A percentile compares a stretch with the other conserved stretches of the same genome.
Evolutionary conservation across 345 rosid species (phyloP).

Genomic region (Schrenkiella parvula): DNA sequence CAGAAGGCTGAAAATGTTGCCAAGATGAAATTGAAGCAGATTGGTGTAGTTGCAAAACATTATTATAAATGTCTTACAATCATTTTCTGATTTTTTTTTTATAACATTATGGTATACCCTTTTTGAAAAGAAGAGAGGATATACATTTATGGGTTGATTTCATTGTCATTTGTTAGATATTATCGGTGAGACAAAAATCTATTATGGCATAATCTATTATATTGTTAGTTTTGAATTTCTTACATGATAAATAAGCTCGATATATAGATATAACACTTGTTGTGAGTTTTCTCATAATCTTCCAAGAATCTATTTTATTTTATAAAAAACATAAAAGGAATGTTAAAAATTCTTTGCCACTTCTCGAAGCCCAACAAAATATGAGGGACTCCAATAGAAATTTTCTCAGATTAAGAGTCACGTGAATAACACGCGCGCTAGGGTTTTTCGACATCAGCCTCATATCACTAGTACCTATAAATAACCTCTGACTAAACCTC

Average conservation of each 20-base stretch:
- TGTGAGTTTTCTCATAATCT: too few relatives aligned
- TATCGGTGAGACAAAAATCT: too few relatives aligned
- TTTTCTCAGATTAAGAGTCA: neutral
- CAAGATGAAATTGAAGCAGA: constrained; percentile 18
- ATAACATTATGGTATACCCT: neutral
- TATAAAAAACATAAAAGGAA: neutral
- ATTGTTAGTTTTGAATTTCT: too few relatives aligned
- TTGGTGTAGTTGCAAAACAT: constrained; percentile 25
- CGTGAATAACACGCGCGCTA: constrained; percentile 13
- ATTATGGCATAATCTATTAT: too few relatives aligned
- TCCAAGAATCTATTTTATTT: neutral
- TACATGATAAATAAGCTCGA: too few relatives aligned
- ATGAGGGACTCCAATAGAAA: neutral
- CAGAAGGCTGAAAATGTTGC: constrained; percentile 22
- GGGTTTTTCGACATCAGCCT: constrained; percentile 17
- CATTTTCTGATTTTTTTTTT: constrained; percentile 17
- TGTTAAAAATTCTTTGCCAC: neutral
- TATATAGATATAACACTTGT: too few relatives aligned
- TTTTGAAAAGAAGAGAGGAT: neutral
- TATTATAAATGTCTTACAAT: constrained; percentile 20
- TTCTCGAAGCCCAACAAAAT: neutral
- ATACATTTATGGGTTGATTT: too few relatives aligned
- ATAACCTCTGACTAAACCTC: neutral
- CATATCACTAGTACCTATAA: constrained; percentile 9
- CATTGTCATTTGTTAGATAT: too few relatives aligned